Evolutionary conservation across 257 asterid genomes (phyloP).

Genomic region (Nicotiana sylvestris): DNA sequence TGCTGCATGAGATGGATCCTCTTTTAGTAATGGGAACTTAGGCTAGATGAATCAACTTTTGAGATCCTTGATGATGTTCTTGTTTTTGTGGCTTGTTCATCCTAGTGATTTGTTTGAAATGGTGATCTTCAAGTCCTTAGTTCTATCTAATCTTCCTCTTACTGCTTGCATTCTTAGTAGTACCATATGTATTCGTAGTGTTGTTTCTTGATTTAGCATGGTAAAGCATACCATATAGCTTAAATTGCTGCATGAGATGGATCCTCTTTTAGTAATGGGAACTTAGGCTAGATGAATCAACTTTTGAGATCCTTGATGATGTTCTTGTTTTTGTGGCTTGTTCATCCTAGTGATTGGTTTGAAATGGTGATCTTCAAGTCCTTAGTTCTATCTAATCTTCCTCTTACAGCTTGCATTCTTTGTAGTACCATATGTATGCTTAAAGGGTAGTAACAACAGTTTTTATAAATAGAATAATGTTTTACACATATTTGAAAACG

Average conservation of each 20-base stretch:
- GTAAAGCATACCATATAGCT: not conserved
- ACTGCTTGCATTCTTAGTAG: no score
- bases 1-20: not conserved
- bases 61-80: not conserved
- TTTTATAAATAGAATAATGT: no score
- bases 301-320: not conserved
- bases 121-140: slow-evolving; percentile 1
- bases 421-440: no score
- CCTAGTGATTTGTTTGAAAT: not conserved
- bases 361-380: not conserved
- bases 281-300: not conserved
- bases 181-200: not conserved
- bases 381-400: not conserved
- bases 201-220: not conserved
- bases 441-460: no score
- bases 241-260: not conserved
- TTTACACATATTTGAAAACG: no score
- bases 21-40: not conserved
- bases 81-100: not conserved
- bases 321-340: not conserved
- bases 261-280: not conserved
- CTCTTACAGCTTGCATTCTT: no score
- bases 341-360: not conserved
- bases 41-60: not conserved
- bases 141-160: not conserved